A percentile compares a stretch with the other conserved stretches of the same genome.
Evolutionary conservation across 768 basidiomycete genomes (phyloP).

Genomic region (Amanita exitialis): DNA sequence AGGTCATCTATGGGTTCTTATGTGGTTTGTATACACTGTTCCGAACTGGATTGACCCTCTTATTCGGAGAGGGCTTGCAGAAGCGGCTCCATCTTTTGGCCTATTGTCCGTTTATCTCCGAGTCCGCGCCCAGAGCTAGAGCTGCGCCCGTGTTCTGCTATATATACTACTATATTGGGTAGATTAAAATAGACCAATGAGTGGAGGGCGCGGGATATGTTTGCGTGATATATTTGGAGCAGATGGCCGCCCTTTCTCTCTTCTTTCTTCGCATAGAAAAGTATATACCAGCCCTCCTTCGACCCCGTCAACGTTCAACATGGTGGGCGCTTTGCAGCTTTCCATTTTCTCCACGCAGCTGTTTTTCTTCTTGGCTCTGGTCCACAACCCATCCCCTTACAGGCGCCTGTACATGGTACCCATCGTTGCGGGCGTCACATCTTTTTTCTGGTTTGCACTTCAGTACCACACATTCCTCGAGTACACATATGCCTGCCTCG

Average conservation of each 20-base stretch:
- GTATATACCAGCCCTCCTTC: no score
- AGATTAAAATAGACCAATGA: no score
- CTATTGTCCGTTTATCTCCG: not conserved
- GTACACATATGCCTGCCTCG: slow-evolving; percentile 10
- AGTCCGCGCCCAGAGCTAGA: no score
- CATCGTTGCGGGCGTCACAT: slow-evolving; percentile 2
- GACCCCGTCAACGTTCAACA: no score
- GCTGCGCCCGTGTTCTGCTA: no score
- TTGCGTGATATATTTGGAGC: no score
- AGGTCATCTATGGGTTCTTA: slow-evolving; percentile 18
- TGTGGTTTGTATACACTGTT: slow-evolving; percentile 16
- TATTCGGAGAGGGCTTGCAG: slow-evolving; percentile 9
- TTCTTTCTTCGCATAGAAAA: no score
- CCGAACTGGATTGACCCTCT: slow-evolving; percentile 14
- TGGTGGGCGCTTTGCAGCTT: not conserved
- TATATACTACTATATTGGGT: no score
- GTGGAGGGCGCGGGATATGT: no score
- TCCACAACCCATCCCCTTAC: slow-evolving; percentile 7
- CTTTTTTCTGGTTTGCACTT: slow-evolving; percentile 4
- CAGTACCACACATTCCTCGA: slow-evolving; percentile 3
- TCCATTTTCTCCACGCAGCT: not conserved
- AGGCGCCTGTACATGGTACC: slow-evolving; percentile 11
- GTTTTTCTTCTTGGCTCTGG: slow-evolving; percentile 1
- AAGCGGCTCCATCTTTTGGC: slow-evolving; percentile 5
- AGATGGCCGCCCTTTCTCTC: no score